A percentile compares a stretch with the other conserved stretches of the same genome.
phyloP scores from a whole-genome alignment of 345 rosid species.

The Citrus cavaleriei region DNA sequence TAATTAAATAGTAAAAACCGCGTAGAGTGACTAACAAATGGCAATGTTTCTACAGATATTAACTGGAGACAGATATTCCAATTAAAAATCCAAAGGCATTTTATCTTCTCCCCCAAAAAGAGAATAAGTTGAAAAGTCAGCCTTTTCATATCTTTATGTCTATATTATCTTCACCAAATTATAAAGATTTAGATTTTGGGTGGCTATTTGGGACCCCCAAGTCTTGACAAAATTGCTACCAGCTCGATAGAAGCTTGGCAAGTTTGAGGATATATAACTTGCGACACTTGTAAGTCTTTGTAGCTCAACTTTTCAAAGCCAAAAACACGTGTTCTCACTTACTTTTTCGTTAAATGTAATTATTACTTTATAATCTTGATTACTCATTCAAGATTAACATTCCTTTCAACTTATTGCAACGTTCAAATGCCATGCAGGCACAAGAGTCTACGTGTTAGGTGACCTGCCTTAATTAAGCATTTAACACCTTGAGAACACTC shows the following conservation, averaged over 20 bases:
- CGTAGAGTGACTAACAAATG: neutral
- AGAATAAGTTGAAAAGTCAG: neutral
- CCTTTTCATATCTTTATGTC: neutral
- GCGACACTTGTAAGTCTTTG: neutral
- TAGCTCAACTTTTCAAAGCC: neutral
- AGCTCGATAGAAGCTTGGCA: neutral
- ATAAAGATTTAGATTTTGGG: neutral
- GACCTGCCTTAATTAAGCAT: conserved; percentile 27
- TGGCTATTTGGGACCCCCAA: neutral
- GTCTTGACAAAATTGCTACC: neutral
- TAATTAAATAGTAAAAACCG: neutral
- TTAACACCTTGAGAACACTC: conserved; percentile 21
- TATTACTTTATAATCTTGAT: neutral
- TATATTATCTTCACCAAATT: neutral
- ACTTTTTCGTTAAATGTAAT: neutral
- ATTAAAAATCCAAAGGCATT: neutral
- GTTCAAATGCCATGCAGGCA: conserved; percentile 15
- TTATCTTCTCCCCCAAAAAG: too few relatives aligned
- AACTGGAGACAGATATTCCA: neutral
- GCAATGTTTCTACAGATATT: too few relatives aligned
- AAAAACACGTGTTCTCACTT: neutral
- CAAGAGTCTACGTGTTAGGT: conserved; percentile 60
- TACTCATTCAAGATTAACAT: neutral
- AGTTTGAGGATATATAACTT: neutral
- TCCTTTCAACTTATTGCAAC: neutral